Percentiles rank a stretch among this genome's conserved stretches.
These are phyloP conservation scores for Boletus subcaerulescens DNA, from an alignment of 768 basidiomycete genomes.

Conservation along the genomic window DNA sequence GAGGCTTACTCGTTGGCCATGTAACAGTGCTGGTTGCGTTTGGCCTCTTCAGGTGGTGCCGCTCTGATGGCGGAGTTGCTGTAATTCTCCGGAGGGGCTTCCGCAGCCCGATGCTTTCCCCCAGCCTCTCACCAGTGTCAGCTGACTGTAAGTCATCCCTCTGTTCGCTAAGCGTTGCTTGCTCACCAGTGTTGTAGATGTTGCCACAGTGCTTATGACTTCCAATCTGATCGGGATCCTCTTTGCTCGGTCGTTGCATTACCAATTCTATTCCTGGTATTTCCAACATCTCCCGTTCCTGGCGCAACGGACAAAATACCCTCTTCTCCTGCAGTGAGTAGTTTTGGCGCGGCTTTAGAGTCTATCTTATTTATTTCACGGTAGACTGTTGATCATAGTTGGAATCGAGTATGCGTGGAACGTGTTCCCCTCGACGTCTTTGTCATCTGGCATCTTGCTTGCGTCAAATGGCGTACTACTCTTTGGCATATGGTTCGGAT, in stretches of 20 bases:
- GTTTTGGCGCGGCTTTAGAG: constrained; percentile 1
- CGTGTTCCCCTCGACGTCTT: constrained; percentile 72
- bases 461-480: constrained; percentile 51
- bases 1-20: constrained; percentile 65
- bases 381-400: constrained; percentile 57
- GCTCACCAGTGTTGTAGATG: constrained; percentile 47
- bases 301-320: constrained; percentile 69
- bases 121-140: constrained; percentile 45
- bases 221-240: constrained; percentile 89
- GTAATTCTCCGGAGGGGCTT: constrained; percentile 54
- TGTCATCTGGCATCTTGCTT: constrained; percentile 59
- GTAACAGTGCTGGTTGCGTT: constrained; percentile 56
- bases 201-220: constrained; percentile 80
- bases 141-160: constrained; percentile 55
- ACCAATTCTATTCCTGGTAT: constrained; percentile 99
- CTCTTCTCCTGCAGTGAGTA: constrained; percentile 57
- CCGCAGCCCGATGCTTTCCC: constrained; percentile 47
- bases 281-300: constrained; percentile 87
- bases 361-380: not conserved
- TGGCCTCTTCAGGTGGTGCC: constrained; percentile 75
- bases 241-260: constrained; percentile 93
- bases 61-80: constrained; percentile 63
- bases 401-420: constrained; percentile 88
- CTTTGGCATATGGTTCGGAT: constrained; percentile 53
- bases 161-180: not conserved